Evolutionary conservation across 352 stramenopile genomes (phyloP).

Genomic region (Pythium phragmiticola): DNA sequence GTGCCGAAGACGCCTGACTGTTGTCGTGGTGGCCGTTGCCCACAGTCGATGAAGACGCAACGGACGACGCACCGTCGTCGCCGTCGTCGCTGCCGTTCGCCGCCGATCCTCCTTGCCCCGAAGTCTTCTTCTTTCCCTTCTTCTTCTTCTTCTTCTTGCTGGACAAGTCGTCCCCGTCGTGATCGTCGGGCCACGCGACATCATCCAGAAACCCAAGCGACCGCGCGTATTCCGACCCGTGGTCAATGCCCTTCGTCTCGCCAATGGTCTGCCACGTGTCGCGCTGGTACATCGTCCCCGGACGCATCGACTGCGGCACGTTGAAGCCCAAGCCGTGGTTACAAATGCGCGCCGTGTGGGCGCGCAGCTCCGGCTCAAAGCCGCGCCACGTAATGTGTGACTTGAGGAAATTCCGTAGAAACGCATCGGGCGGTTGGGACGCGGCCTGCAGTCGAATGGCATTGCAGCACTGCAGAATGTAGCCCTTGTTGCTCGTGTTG

Average conservation of each 20-base stretch:
- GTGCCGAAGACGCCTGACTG: neutral
- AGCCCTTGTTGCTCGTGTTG: conserved; percentile 79
- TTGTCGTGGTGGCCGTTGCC: conserved; percentile 10
- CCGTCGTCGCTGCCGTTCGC: conserved; percentile 18
- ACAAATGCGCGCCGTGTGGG: conserved; percentile 51
- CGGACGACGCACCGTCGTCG: conserved; percentile 14
- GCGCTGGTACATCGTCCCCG: conserved; percentile 50
- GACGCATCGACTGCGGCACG: conserved; percentile 64
- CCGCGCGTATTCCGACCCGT: conserved; percentile 78
- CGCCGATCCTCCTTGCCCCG: conserved; percentile 12
- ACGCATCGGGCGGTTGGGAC: conserved; percentile 84
- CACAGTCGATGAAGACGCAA: conserved; percentile 8
- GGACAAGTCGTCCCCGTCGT: conserved; percentile 30
- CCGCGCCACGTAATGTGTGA: conserved; percentile 84
- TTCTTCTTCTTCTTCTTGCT: conserved; percentile 66
- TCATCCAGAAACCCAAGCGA: conserved; percentile 84
- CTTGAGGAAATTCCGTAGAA: conserved; percentile 87
- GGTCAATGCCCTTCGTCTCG: conserved; percentile 70
- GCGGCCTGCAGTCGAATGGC: conserved; percentile 86
- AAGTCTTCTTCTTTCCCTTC: conserved; percentile 56
- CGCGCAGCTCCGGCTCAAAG: conserved; percentile 70
- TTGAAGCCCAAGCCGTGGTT: conserved; percentile 71
- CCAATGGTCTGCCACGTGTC: conserved; percentile 66
- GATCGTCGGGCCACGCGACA: conserved; percentile 77
- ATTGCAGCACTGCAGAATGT: conserved; percentile 90